phyloP scores from a whole-genome alignment of 2,329 filamentous ascomycete species.

The Calonectria pauciramosa region DNA sequence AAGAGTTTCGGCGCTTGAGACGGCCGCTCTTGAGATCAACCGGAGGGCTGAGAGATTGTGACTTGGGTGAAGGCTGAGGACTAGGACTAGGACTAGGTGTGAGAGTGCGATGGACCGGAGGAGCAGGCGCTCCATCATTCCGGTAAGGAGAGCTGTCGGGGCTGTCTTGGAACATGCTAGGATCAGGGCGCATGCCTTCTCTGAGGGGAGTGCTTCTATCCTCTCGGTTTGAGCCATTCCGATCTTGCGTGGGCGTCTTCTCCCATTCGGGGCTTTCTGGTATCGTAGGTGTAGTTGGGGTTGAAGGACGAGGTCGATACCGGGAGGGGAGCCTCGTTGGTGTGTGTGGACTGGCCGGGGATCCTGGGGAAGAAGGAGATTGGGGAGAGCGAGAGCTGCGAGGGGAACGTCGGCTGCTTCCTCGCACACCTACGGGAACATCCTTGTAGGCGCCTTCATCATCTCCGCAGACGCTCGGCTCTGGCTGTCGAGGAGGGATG shows the following conservation, averaged over 20 bases:
- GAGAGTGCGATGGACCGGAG: slow-evolving; percentile 66
- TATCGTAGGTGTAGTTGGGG: slow-evolving; percentile 43
- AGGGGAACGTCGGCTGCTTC: slow-evolving; percentile 41
- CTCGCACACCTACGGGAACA: slow-evolving; percentile 50
- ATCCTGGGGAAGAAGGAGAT: slow-evolving; percentile 36
- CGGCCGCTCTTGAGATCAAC: slow-evolving; percentile 60
- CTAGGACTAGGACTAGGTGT: slow-evolving; percentile 37
- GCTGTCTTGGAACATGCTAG: slow-evolving; percentile 50
- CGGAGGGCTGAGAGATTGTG: slow-evolving; percentile 53
- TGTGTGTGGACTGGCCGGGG: slow-evolving; percentile 49
- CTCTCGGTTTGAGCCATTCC: slow-evolving; percentile 41
- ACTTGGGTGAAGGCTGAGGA: slow-evolving; percentile 47
- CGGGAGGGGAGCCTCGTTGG: slow-evolving; percentile 48
- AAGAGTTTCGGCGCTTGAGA: slow-evolving; percentile 83
- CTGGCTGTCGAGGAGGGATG: slow-evolving; percentile 59
- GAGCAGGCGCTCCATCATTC: slow-evolving; percentile 69
- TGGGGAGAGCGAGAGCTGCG: slow-evolving; percentile 34
- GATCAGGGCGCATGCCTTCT: slow-evolving; percentile 56
- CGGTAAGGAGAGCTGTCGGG: slow-evolving; percentile 54
- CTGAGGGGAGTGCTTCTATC: slow-evolving; percentile 48
- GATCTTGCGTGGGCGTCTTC: slow-evolving; percentile 55
- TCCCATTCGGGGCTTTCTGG: slow-evolving; percentile 43
- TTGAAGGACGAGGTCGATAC: slow-evolving; percentile 43
- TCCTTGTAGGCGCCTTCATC: slow-evolving; percentile 43
- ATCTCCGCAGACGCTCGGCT: slow-evolving; percentile 51